phyloP scores from a whole-genome alignment of 345 rosid genomes.

The Raphanus sativus region DNA sequence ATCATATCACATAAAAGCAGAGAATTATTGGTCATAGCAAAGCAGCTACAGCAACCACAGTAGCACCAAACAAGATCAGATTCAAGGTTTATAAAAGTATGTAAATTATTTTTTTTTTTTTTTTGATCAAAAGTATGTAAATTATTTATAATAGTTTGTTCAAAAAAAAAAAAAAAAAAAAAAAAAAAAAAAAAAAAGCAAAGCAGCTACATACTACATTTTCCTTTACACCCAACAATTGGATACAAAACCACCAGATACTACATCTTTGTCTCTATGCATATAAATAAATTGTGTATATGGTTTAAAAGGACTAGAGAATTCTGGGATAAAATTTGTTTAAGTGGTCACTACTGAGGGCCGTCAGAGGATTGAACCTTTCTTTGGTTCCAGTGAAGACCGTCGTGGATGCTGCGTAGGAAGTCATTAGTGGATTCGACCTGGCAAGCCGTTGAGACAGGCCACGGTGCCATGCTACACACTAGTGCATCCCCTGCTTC shows the following conservation, averaged over 20 bases:
- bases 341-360: conserved; percentile 44
- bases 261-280: conserved; percentile 15
- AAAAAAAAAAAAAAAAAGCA: background rate
- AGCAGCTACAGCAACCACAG: too few species aligned
- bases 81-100: too few species aligned
- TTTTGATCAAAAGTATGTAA: too few species aligned
- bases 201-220: conserved; percentile 26
- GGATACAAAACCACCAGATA: conserved; percentile 7
- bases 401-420: conserved; percentile 88
- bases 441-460: conserved; percentile 92
- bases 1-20: background rate
- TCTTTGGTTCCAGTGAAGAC: conserved; percentile 95
- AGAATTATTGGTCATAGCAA: background rate
- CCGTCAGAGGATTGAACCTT: conserved; percentile 85
- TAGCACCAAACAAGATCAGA: too few species aligned
- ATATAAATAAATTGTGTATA: background rate
- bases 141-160: too few species aligned
- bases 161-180: too few species aligned
- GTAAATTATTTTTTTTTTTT: too few species aligned
- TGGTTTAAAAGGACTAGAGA: background rate
- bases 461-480: conserved; percentile 98
- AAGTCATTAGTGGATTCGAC: conserved; percentile 85
- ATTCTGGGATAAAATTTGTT: background rate
- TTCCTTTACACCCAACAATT: conserved; percentile 12
- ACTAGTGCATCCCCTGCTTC: conserved; percentile 90